Percentiles rank a stretch among this genome's conserved stretches.
phyloP scores from a whole-genome alignment of 2,329 filamentous ascomycete species.

The Plenodomus lindquistii region DNA sequence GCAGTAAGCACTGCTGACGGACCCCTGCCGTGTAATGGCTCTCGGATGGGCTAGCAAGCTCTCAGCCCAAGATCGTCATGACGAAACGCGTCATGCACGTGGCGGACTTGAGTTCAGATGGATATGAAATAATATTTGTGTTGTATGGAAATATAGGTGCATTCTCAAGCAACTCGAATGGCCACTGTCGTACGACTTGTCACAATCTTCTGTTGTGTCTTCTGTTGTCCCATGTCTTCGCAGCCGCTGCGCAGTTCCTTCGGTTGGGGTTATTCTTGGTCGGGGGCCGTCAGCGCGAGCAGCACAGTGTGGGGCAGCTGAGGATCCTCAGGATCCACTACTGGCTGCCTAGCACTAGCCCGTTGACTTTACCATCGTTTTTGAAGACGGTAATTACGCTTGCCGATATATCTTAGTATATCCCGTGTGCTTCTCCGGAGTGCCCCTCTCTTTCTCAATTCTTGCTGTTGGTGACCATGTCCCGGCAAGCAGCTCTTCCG shows the following conservation, averaged over 20 bases:
- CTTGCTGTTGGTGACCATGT: not conserved
- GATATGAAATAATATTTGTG: not conserved
- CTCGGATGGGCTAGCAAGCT: slow-evolving; percentile 4
- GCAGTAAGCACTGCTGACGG: slow-evolving; percentile 1
- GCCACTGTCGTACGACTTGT: not conserved
- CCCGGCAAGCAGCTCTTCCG: slow-evolving; percentile 2
- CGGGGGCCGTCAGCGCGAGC: not conserved
- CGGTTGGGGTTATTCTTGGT: not conserved
- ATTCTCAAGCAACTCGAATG: not conserved
- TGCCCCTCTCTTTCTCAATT: not conserved
- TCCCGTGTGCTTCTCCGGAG: not conserved
- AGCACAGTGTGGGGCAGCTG: not conserved
- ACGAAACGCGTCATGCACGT: slow-evolving; percentile 32
- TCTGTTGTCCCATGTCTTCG: not conserved
- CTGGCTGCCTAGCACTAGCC: too few relatives aligned
- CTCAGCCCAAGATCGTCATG: slow-evolving; percentile 12
- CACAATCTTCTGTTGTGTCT: not conserved
- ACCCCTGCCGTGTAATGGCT: slow-evolving; percentile 9
- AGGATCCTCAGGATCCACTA: not conserved
- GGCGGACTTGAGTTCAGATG: slow-evolving; percentile 25
- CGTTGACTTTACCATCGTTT: too few relatives aligned
- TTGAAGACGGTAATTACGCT: too few relatives aligned
- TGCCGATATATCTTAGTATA: too few relatives aligned
- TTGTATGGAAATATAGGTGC: not conserved
- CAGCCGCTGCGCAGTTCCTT: too few relatives aligned